These are phyloP conservation scores for Trametes villosa DNA, from an alignment of 768 basidiomycete species.

Conservation along the genomic window DNA sequence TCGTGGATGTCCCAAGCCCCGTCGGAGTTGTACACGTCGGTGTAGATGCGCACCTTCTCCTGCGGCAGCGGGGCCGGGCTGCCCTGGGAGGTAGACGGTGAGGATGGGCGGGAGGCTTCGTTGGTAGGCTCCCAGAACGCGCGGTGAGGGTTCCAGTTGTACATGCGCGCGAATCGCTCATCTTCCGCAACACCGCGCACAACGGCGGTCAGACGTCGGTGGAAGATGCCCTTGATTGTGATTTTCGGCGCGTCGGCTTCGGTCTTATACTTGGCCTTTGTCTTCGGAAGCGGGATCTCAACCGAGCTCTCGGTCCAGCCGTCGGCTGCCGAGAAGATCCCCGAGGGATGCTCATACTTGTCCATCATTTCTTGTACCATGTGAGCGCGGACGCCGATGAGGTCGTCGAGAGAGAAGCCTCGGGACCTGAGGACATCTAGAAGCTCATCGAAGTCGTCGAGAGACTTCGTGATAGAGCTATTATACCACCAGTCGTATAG, in stretches of 20 bases:
- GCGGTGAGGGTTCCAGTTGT: background rate
- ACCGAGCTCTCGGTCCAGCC: conserved; percentile 21
- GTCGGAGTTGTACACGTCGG: conserved; percentile 23
- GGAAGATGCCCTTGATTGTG: conserved; percentile 33
- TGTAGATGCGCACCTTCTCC: conserved; percentile 17
- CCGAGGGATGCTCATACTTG: background rate
- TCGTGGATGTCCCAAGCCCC: conserved; percentile 15
- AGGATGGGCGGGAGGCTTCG: too few relatives aligned
- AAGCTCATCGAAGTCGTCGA: conserved; percentile 30
- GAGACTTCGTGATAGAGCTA: conserved; percentile 32
- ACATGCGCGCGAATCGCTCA: background rate
- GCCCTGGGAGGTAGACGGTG: too few relatives aligned
- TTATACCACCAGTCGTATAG: conserved; percentile 37
- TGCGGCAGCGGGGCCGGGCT: too few relatives aligned
- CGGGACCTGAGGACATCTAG: conserved; percentile 8
- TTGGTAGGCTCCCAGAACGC: conserved; percentile 2
- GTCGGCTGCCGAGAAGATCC: conserved; percentile 16
- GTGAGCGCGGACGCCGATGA: background rate
- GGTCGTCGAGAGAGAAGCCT: background rate
- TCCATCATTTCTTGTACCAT: conserved; percentile 17
- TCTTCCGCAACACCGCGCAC: background rate
- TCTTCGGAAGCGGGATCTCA: conserved; percentile 32
- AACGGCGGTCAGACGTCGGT: conserved; percentile 25
- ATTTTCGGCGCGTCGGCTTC: conserved; percentile 36
- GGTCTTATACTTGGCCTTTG: background rate